Evolutionary conservation across 1,139 yeast genomes (phyloP).

Genomic region (Sugiyamaella grinbergsii): DNA sequence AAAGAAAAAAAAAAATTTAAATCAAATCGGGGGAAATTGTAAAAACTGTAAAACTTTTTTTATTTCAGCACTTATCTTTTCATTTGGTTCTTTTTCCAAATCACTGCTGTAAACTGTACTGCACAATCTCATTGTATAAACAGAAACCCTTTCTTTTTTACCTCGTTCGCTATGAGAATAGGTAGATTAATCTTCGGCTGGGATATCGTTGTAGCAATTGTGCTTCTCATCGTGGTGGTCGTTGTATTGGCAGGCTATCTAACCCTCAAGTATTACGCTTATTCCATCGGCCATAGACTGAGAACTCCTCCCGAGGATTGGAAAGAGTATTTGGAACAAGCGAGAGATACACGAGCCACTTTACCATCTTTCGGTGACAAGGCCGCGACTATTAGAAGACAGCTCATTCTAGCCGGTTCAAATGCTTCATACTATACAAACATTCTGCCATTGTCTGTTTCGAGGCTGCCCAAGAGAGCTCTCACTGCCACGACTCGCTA

Average conservation of each 20-base stretch:
- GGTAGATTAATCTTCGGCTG: slow-evolving; percentile 4
- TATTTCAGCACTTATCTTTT: too few relatives aligned
- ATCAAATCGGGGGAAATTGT: too few relatives aligned
- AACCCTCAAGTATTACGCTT: slow-evolving; percentile 19
- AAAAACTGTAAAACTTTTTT: too few relatives aligned
- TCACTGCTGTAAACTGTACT: too few relatives aligned
- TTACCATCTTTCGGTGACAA: slow-evolving; percentile 34
- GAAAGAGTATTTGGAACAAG: slow-evolving; percentile 35
- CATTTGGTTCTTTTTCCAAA: too few relatives aligned
- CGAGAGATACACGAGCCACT: slow-evolving; percentile 35
- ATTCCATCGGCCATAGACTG: slow-evolving; percentile 28
- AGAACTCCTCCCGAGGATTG: slow-evolving; percentile 40
- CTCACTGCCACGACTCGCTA: slow-evolving; percentile 22
- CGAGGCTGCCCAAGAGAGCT: slow-evolving; percentile 31
- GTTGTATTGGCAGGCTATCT: slow-evolving; percentile 21
- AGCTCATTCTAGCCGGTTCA: slow-evolving; percentile 54
- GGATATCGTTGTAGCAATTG: slow-evolving; percentile 17
- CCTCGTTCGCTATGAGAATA: not conserved
- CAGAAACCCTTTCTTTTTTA: not conserved
- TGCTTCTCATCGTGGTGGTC: slow-evolving; percentile 18
- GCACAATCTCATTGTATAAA: too few relatives aligned
- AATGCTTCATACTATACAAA: slow-evolving; percentile 52
- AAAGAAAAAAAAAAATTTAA: too few relatives aligned
- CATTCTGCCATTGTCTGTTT: slow-evolving; percentile 26
- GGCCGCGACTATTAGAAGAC: slow-evolving; percentile 51